Base-by-base conservation (phyloP, 2,329 filamentous ascomycete genomes). In the Chaetomium strumarium region DNA sequence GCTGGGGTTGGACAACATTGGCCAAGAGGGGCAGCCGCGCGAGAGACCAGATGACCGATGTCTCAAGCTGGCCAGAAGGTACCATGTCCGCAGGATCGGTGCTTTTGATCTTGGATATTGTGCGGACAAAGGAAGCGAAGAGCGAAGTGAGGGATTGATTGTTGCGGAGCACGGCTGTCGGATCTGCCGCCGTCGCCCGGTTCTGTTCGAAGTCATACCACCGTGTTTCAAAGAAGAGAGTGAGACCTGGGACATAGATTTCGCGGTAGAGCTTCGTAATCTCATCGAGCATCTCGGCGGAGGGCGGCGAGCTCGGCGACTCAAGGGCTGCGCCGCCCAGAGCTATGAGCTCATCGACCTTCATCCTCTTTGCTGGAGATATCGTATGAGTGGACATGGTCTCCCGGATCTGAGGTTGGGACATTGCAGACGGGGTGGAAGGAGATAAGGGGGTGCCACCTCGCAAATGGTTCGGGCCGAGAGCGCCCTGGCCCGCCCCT, bases 211-310 rank as follows among this genome's bases (percentile, higher is more conserved):
- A 73, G 55, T 74, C 80, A 70, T 89, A 96, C 91, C 91, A 97
- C 29, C 74, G 69, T 5, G 73, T 64, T 52, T 73, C 73, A 61
- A 69, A 73, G 39, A 77, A 67, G 10, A 74, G 66, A 1, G 72
- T 71, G 24, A 76, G 71, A 8, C 70, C 70, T 0, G 72, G 69
- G 46, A 74, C 68, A 48, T 93, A 95, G 58, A 90, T 84, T 59
- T 85, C 84, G 61, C 81, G 79, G 68, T 88, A 95, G 14, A 92
- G 68, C 56, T 79, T 79, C 58, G 82, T 83, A 53, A 90, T 82
- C 64, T 90, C 84, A 61, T 84, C 80, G 46, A 88, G 63, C 19
- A 68, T 70, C 33, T 75, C 74, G 53, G 78, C 68, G 66, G 73
- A 68, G 63, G 72, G 75, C 53, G 79, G 75, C 29, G 79, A 75